Conservation (phyloP, 2,329 filamentous ascomycete genomes). For the Colletotrichum aenigma region DNA sequence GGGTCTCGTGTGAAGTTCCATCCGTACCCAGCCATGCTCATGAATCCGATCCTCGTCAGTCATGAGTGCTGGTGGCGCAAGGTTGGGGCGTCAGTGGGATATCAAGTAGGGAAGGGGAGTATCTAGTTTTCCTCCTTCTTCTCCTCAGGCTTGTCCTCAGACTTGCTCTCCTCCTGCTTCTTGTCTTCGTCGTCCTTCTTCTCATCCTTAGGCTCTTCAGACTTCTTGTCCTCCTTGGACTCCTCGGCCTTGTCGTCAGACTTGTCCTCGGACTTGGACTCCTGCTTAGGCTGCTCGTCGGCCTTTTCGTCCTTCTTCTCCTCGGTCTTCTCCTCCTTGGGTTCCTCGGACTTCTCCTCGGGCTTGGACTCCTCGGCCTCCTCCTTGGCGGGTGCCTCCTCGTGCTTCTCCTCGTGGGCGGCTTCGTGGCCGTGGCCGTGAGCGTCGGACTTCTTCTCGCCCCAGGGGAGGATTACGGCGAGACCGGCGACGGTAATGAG, state of each 20-base stretch:
- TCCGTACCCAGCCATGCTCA: background rate
- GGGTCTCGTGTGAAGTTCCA: background rate
- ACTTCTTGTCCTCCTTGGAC: slow-evolving; percentile 2
- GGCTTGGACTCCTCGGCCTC: slow-evolving; percentile 29
- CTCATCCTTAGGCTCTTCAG: slow-evolving; percentile 31
- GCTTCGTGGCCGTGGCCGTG: slow-evolving; percentile 10
- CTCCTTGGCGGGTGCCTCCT: slow-evolving; percentile 19
- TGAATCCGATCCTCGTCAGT: background rate
- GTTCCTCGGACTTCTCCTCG: slow-evolving; percentile 24
- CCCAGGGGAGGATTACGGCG: slow-evolving; percentile 15
- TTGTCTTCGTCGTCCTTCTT: slow-evolving; percentile 29
- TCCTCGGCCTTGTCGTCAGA: background rate
- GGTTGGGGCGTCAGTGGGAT: background rate
- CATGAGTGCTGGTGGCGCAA: background rate
- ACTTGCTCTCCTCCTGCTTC: slow-evolving; percentile 17
- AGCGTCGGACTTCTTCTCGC: background rate
- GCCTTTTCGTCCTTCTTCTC: slow-evolving; percentile 19
- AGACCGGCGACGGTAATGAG: slow-evolving; percentile 6
- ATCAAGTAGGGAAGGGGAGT: background rate
- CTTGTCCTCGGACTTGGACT: slow-evolving; percentile 20
- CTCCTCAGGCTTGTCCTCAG: background rate
- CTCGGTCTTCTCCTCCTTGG: slow-evolving; percentile 12
- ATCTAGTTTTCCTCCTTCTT: background rate
- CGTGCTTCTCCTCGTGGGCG: background rate
- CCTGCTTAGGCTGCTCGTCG: slow-evolving; percentile 21